phyloP scores from a whole-genome alignment of 768 basidiomycete genomes.

The Xerocomellus dryophilus region DNA sequence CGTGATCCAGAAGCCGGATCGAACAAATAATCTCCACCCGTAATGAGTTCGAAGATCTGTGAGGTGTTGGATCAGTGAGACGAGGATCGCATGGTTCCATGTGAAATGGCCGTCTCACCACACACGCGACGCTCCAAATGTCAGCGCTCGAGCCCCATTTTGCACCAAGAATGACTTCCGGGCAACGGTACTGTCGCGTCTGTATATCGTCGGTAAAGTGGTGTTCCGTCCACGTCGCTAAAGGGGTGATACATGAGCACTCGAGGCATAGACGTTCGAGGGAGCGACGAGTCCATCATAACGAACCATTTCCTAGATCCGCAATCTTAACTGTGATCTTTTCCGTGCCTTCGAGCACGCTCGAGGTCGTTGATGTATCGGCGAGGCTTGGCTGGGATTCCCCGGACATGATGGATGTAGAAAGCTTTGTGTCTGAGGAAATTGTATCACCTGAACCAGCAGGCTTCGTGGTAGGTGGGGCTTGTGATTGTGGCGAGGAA shows the following conservation, averaged over 20 bases:
- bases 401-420: constrained; percentile 27
- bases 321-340: constrained; percentile 98
- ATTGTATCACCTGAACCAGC: constrained; percentile 21
- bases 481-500: constrained; percentile 27
- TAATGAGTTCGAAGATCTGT: constrained; percentile 92
- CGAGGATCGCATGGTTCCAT: neutral
- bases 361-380: constrained; percentile 28
- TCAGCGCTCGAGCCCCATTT: constrained; percentile 96
- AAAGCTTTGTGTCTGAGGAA: constrained; percentile 22
- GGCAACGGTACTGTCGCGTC: constrained; percentile 95
- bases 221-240: constrained; percentile 85
- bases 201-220: constrained; percentile 99
- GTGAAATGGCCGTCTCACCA: constrained; percentile 51
- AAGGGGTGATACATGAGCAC: constrained; percentile 2
- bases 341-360: constrained; percentile 42
- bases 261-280: neutral
- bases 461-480: constrained; percentile 21
- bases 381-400: constrained; percentile 29
- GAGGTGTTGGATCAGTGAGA: neutral
- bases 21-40: constrained; percentile 96
- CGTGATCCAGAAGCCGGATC: constrained; percentile 93
- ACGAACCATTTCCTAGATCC: constrained; percentile 90
- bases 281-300: neutral
- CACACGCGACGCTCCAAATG: constrained; percentile 94
- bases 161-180: constrained; percentile 94